Evolutionary conservation across 2,329 filamentous ascomycete genomes (phyloP), one percentile per base, ranked within the genome.

Genomic region (Lecanicillium sp.): DNA sequence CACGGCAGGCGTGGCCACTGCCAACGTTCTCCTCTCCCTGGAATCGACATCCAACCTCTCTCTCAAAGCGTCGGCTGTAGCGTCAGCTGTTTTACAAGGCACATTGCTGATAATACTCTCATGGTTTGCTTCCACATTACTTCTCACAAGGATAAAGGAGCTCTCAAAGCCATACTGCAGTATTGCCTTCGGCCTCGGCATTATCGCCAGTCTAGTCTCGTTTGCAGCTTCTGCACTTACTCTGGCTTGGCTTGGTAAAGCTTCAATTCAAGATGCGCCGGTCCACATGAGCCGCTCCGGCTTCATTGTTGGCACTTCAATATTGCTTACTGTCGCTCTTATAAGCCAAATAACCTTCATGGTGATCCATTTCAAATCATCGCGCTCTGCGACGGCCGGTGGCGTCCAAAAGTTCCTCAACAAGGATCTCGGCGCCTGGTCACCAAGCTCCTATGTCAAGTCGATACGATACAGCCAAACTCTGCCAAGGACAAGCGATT

Each of bases 381-480:
- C 53, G 17, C 61, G 68, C 18, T 40, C 56, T 2, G 47, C 51
- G n/a, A 49, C 49, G 18, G 3, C 29, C 22, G 37, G 35, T 9
- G 33, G 12, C 19, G 19, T 50, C 4, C 43, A 45, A 13, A 55
- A 54, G 27, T 51, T 58, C 29, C 51, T 56, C 22, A 53, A 55
- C 20, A 54, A 58, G 8, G 58, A 61, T 7, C 19, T 30, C 9
- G 15, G 11, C 15, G 29, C 34, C 8, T 43, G 37, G 41, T 34
- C 48, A 14, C 44, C 51, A 9, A 41, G 37, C 14, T 47, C 44
- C 33, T 50, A 64, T n/a, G 56, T 75, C 47, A 77, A 77, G 54
- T 61, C 71, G 4, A 62, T 77, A 15, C 69, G 65, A 3, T 77
- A 77, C 49, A 63, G 68, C 50, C 57, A 66, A 44, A 69, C 71